Evolutionary conservation across 2,329 filamentous ascomycete species (phyloP).

Genomic region (Ciborinia camelliae): DNA sequence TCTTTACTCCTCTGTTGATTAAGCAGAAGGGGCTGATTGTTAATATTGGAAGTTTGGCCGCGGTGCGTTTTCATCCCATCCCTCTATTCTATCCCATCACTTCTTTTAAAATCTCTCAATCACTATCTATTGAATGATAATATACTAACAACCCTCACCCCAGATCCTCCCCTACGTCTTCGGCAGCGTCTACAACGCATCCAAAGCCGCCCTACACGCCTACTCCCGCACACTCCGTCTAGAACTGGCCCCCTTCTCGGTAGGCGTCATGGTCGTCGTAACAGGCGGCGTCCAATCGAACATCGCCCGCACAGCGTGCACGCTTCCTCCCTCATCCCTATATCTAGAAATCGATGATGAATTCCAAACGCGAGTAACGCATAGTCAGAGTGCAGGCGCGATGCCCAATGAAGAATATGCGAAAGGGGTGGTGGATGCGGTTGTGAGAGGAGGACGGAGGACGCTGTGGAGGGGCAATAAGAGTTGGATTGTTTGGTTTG

Average conservation of each 20-base stretch:
- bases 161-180: constrained; percentile 76
- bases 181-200: constrained; percentile 87
- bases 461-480: constrained; percentile 31
- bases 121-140: background rate
- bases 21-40: constrained; percentile 29
- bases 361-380: constrained; percentile 25
- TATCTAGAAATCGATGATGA: constrained; percentile 29
- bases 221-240: constrained; percentile 30
- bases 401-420: constrained; percentile 31
- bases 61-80: constrained; percentile 4
- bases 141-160: background rate
- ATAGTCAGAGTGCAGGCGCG: constrained; percentile 30
- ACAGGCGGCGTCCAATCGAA: constrained; percentile 30
- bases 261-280: constrained; percentile 31
- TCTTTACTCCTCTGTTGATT: constrained; percentile 38
- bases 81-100: too few species aligned
- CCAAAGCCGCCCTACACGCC: constrained; percentile 65
- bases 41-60: constrained; percentile 41
- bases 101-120: too few species aligned
- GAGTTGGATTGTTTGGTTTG: constrained; percentile 26
- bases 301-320: constrained; percentile 26
- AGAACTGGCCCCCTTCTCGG: constrained; percentile 34
- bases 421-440: constrained; percentile 30
- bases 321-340: constrained; percentile 23
- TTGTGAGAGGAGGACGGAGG: constrained; percentile 24